Evolutionary conservation across 1,284 basidiomycete species (phyloP), one percentile per base, ranked within the genome.

Genomic region (Sutorius eximius): DNA sequence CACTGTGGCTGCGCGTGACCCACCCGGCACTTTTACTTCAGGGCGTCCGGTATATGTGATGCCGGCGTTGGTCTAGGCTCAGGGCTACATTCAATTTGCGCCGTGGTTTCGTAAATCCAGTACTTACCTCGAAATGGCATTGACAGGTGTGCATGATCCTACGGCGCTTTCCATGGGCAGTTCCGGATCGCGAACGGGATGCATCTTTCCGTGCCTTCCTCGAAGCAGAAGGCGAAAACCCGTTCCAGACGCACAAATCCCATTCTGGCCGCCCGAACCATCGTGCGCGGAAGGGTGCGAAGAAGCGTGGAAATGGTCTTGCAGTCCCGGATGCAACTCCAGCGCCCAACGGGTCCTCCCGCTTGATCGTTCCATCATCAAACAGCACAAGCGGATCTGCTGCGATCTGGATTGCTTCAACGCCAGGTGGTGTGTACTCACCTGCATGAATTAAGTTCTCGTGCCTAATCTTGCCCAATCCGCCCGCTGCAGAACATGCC

Each of bases 101-200:
- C 53, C 18, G 9, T 40, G 0, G 6, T 57, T 5, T 41, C 48
- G 45, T 63, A 49, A 59, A 16, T n/a, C 30, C 8, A 29, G 33
- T 48, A 41, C 67, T 71, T 40, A 70, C 45, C 22, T 12, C 22
- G 37, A 30, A 32, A 11, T 30, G 12, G n/a, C 42, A 20, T 49
- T 27, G 22, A 30, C 44, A 69, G 67, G 67, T 71, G 1, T 99
- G 97, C 79, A 99, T 99, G 97, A 81, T 97, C 58, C 82, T 99
- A 44, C 83, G 96, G 49, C 84, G 97, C 48, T 99, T 99, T 80
- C 97, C 97, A 2, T 99, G 97, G 97, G 98, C 95, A 75, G 89
- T 98, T 56, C 95, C 96, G 22, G 96, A 99, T 72, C 81, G 87
- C 66, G 97, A 97, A 81, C 86, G 86, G 32, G 97, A 99, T 69